Evolutionary conservation across 805 yeast species (phyloP), one percentile per base, ranked within the genome.

Genomic region (Wickerhamiella slavikovae): DNA sequence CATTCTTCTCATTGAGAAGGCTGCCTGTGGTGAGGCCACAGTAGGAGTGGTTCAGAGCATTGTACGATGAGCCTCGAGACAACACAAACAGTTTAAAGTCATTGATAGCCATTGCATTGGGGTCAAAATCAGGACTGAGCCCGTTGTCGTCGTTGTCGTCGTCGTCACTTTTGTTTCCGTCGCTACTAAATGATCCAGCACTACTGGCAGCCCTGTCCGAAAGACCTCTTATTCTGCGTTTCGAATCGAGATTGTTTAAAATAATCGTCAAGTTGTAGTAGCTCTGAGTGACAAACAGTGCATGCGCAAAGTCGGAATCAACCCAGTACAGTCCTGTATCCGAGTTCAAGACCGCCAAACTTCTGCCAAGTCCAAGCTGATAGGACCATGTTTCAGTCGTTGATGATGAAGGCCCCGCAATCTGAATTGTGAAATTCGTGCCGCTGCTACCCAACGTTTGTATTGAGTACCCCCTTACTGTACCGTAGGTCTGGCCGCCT

Each of bases 271-370:
- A 19, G 25, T 36, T 35, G 16, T 26, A 22, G 29, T 34, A 35
- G n/a, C 31, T 29, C 14, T 15, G 22, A 1, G 83, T 71, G 14
- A 66, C 65, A 20, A 80, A 55, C 35, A 78, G 52, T 0, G 76
- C 82, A 21, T 77, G 64, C 12, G 58, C 55, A 41, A 66, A 64
- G 49, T 78, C 93, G 0, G 82, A 54, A 45, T 79, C 93, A 2
- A 76, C 64, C 12, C 74, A 52, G 21, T 41, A 52, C n/a, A 51
- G 34, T 16, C 40, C 37, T 8, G 44, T 37, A 4, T 17, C 25
- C 9, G 24, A 21, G 14, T 17, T 27, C 13, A 27, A 34, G 18
- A 15, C 22, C 8, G 35, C 16, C 9, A 35, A 36, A 8, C 79
- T 69, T 4, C 16, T 13, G 9, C 38, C 46, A 2, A 68, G 64